A percentile compares a stretch with the other conserved stretches of the same genome.
Evolutionary conservation across 345 rosid genomes (phyloP).

Genomic region (Erucastrum elatum): DNA sequence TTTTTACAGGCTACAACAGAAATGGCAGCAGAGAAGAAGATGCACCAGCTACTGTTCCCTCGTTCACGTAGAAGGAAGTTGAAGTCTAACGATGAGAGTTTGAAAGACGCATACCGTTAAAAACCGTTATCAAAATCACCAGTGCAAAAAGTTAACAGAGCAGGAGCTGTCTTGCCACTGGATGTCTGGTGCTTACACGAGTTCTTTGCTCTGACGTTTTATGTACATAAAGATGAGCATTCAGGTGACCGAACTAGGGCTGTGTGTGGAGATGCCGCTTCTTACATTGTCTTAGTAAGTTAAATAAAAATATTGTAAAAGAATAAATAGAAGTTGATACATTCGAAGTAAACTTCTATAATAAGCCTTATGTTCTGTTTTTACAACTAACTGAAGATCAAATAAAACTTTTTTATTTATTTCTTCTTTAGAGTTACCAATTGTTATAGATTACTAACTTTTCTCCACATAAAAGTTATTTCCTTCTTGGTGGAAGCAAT

Average conservation of each 20-base stretch:
- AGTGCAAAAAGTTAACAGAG: slow-evolving; percentile 5
- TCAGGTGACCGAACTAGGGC: slow-evolving; percentile 20
- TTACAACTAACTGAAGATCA: slow-evolving; percentile 18
- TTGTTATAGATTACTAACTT: background rate
- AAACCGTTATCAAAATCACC: background rate
- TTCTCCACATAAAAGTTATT: background rate
- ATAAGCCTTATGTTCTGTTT: background rate
- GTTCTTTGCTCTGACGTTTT: slow-evolving; percentile 31
- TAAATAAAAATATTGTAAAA: background rate
- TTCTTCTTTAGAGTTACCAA: background rate
- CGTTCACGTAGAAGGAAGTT: slow-evolving; percentile 77
- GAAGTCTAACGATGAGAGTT: slow-evolving; percentile 47
- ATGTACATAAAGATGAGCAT: slow-evolving; percentile 39
- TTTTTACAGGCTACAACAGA: slow-evolving; percentile 64
- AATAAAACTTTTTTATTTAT: slow-evolving; percentile 1
- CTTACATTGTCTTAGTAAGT: slow-evolving; percentile 27
- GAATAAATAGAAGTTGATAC: slow-evolving; percentile 39
- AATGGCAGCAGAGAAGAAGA: slow-evolving; percentile 83
- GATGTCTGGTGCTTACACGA: slow-evolving; percentile 34
- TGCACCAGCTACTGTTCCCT: slow-evolving; percentile 76
- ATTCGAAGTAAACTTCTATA: slow-evolving; percentile 25
- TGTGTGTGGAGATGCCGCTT: slow-evolving; percentile 26
- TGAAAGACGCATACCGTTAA: slow-evolving; percentile 31
- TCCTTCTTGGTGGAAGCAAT: background rate
- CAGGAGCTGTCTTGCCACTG: slow-evolving; percentile 30